Evolutionary conservation across 306 rosid species (phyloP).

Genomic region (Macrotyloma uniflorum): DNA sequence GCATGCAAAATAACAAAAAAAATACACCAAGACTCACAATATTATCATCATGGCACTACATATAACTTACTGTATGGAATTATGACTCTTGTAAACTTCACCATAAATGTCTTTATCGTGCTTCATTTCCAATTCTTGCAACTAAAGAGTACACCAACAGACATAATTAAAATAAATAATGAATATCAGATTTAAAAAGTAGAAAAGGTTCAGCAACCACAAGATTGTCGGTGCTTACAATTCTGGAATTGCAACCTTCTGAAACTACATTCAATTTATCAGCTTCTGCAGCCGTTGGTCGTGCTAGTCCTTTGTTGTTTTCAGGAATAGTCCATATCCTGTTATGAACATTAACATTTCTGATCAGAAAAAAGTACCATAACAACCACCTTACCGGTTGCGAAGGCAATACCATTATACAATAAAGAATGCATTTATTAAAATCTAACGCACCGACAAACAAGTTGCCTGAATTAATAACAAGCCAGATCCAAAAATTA

Average conservation of each 20-base stretch:
- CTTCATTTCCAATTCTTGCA: slow-evolving; percentile 74
- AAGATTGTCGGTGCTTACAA: slow-evolving; percentile 54
- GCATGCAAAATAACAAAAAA: not conserved
- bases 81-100: slow-evolving; percentile 72
- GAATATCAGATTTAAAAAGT: slow-evolving; percentile 23
- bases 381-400: not conserved
- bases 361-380: slow-evolving; percentile 34
- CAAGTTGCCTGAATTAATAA: slow-evolving; percentile 25
- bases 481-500: slow-evolving; percentile 18
- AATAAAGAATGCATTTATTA: not conserved
- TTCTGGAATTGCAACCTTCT: slow-evolving; percentile 77
- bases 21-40: slow-evolving; percentile 2
- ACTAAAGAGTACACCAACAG: slow-evolving; percentile 53
- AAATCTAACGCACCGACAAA: slow-evolving; percentile 18
- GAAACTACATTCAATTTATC: slow-evolving; percentile 65
- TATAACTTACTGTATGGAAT: slow-evolving; percentile 74
- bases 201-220: not conserved
- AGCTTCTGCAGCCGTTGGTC: slow-evolving; percentile 66
- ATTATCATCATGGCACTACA: slow-evolving; percentile 15
- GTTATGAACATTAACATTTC: slow-evolving; percentile 19
- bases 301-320: slow-evolving; percentile 56
- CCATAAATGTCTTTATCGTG: slow-evolving; percentile 60
- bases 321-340: slow-evolving; percentile 95
- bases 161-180: slow-evolving; percentile 7
- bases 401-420: not conserved